Evolutionary conservation across 75 land plant genomes (phyloP), one percentile per base, ranked within the genome.

Genomic region (Cunninghamia lanceolata): DNA sequence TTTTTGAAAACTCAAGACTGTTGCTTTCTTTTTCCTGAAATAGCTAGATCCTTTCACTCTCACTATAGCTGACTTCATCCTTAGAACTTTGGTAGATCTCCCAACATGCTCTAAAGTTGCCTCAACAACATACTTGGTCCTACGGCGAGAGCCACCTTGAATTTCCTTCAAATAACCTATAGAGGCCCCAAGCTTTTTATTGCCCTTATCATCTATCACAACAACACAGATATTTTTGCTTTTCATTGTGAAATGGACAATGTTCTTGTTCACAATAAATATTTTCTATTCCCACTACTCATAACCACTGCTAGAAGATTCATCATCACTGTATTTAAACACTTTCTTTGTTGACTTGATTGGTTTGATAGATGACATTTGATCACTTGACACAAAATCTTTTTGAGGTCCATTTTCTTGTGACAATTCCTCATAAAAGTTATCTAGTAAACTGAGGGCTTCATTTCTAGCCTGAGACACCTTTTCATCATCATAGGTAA

Each of bases 361-460:
- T 50, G 68, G 68, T 47, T 90, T 90, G 78, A 42, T 85, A 32
- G 90, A 40, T 17, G n/a, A 56, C 6, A 53, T 15, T 79, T 34
- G 56, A 34, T 34, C 15, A 25, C 66, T 76, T 87, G 46, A 25
- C 82, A 46, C 46, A 38, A 40, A 25, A 43, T 34, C 54, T 36
- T 6, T 30, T 30, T 38, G 86, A 3, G 83, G 59, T 85, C 56
- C 88, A 52, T 86, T 88, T n/a, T 92, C 89, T 54, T 88, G 54
- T 39, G 89, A 88, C 35, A 95, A 87, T 84, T 92, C 92, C 17
- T 93, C 97, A 90, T 47, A 92, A 86, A 94, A 96, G 30, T 34
- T 82, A n/a, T n/a, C n/a, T n/a, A n/a, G n/a, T n/a, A n/a, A n/a
- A n/a, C n/a, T n/a, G n/a, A n/a, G n/a, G n/a, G n/a, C n/a, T n/a